Evolutionary conservation across 2,329 filamentous ascomycete species (phyloP).

Genomic region (Curvularia eragrostidis): DNA sequence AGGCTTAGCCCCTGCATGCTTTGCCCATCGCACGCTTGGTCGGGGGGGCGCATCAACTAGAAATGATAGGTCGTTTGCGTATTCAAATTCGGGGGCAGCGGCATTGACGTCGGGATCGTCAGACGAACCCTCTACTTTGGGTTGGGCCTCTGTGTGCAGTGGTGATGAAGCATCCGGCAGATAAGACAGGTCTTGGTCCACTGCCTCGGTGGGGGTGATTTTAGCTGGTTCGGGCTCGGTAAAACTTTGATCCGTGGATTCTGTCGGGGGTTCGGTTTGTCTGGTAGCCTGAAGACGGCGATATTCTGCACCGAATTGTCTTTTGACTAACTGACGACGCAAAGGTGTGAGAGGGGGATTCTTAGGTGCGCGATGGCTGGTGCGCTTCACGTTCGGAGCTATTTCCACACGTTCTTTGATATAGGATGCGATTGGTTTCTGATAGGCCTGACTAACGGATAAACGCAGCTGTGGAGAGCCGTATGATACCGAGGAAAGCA

Average conservation of each 20-base stretch:
- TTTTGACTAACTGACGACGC: conserved; percentile 20
- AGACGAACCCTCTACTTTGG: not conserved
- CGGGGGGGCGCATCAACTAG: conserved; percentile 23
- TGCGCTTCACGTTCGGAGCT: not conserved
- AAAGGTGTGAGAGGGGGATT: conserved; percentile 15
- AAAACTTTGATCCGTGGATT: conserved; percentile 15
- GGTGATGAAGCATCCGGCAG: conserved; percentile 10
- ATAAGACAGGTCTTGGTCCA: conserved; percentile 19
- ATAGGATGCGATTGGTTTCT: not conserved
- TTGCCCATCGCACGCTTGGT: conserved; percentile 25
- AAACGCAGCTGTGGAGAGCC: not conserved
- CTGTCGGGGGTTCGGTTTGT: conserved; percentile 2
- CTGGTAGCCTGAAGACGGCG: conserved; percentile 6
- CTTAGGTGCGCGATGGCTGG: not conserved
- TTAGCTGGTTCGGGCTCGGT: conserved; percentile 13
- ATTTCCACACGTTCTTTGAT: not conserved
- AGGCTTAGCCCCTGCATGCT: conserved; percentile 18
- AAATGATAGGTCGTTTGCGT: conserved; percentile 26
- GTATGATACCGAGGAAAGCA: not conserved
- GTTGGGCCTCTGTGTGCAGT: not conserved
- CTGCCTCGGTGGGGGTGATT: conserved; percentile 9
- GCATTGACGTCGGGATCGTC: not conserved
- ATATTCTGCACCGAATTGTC: conserved; percentile 14
- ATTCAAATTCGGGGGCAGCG: conserved; percentile 10
- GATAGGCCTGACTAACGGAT: not conserved